Evolutionary conservation across 2,329 filamentous ascomycete species (phyloP).

Genomic region (Phialophora chinensis): DNA sequence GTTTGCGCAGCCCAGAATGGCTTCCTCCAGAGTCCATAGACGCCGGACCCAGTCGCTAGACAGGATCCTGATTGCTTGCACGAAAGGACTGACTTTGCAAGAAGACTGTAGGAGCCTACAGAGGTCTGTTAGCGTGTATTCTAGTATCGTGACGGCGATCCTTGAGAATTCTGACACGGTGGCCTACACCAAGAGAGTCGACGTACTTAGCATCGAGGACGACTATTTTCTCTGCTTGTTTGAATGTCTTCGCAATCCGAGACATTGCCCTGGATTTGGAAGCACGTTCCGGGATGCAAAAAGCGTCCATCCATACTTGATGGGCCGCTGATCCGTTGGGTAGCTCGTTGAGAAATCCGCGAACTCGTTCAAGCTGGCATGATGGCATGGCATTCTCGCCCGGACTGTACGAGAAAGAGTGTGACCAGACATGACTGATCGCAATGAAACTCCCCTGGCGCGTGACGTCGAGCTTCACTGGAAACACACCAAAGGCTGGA

Average conservation of each 20-base stretch:
- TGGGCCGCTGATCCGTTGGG: not conserved
- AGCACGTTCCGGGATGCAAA: conserved; percentile 3
- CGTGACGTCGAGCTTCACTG: not conserved
- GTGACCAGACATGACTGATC: conserved; percentile 11
- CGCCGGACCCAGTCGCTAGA: conserved; percentile 4
- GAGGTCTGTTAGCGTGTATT: not conserved
- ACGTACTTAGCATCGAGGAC: conserved; percentile 10
- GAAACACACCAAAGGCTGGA: not conserved
- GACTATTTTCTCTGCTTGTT: conserved; percentile 8
- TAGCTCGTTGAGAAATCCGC: conserved; percentile 3
- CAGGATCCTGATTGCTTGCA: conserved; percentile 7
- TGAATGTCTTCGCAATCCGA: conserved; percentile 2
- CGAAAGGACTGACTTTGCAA: conserved; percentile 7
- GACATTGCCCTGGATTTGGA: conserved; percentile 10
- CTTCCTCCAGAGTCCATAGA: conserved; percentile 11
- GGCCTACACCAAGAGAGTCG: not conserved
- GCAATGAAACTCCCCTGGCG: conserved; percentile 1
- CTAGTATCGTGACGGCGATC: not conserved
- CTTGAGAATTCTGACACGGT: not conserved
- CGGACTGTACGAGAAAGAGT: not conserved
- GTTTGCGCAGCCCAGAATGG: conserved; percentile 1
- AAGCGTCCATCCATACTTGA: conserved; percentile 11
- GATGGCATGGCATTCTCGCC: conserved; percentile 7
- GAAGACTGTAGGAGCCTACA: conserved; percentile 9
- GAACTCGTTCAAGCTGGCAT: conserved; percentile 11